A percentile compares a stretch with the other conserved stretches of the same genome.
Evolutionary conservation across 2,329 filamentous ascomycete genomes (phyloP).

Genomic region (Fusarium musae): DNA sequence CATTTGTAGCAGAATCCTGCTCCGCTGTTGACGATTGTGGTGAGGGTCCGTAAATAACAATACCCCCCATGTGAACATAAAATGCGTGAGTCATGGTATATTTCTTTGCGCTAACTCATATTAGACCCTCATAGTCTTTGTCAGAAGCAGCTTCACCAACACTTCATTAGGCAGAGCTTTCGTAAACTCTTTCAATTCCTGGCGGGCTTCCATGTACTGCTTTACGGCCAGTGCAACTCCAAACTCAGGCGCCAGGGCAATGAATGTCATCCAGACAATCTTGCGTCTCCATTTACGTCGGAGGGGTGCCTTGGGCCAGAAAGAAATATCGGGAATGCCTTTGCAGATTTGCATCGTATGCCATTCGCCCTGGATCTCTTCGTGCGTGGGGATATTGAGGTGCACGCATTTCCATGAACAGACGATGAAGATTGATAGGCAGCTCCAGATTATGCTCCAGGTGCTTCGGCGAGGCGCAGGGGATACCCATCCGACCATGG

Average conservation of each 20-base stretch:
- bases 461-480: neutral
- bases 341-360: rapidly evolving
- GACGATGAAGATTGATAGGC: neutral
- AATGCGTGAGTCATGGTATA: neutral
- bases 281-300: neutral
- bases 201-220: neutral
- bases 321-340: rapidly evolving
- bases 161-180: rapidly evolving
- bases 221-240: rapidly evolving
- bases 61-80: neutral
- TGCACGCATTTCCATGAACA: neutral
- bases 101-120: rapidly evolving
- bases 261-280: rapidly evolving
- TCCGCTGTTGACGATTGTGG: too few relatives aligned
- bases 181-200: rapidly evolving
- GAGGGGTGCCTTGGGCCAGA: rapidly evolving
- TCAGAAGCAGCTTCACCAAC: rapidly evolving
- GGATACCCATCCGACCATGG: neutral
- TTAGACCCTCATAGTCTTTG: neutral
- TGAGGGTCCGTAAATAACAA: neutral
- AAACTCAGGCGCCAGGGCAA: neutral
- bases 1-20: neutral
- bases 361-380: neutral
- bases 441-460: neutral
- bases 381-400: neutral